Percentiles rank a stretch among this genome's conserved stretches.
Conservation (phyloP, 352 stramenopile genomes). For the Thalassiosira exigua region DNA sequence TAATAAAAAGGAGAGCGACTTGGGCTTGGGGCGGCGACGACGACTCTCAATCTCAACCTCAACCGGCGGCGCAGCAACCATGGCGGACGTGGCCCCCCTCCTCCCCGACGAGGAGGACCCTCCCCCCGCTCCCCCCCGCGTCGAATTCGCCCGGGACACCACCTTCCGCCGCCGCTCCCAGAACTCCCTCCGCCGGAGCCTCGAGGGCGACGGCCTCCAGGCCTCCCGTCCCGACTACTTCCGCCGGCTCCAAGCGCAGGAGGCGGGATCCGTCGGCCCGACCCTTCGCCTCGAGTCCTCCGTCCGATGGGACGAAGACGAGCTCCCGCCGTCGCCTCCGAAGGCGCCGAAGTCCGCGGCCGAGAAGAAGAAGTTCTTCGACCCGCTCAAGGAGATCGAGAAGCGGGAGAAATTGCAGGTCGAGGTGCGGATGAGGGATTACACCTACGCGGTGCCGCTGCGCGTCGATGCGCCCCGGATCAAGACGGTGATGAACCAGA, state of each 20-base stretch:
- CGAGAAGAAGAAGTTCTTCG: background rate
- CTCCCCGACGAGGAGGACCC: conserved; percentile 4
- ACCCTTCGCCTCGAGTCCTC: background rate
- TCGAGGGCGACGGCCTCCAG: background rate
- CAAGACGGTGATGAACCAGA: conserved; percentile 59
- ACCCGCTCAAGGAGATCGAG: background rate
- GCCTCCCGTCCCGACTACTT: background rate
- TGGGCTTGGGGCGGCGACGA: no score
- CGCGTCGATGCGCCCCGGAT: conserved; percentile 45
- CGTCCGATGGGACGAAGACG: background rate
- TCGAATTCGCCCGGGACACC: no score
- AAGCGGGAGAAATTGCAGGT: conserved; percentile 13
- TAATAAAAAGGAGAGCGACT: no score
- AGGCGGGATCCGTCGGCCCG: background rate
- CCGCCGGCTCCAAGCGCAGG: background rate
- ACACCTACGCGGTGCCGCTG: conserved; percentile 42
- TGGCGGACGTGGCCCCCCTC: background rate
- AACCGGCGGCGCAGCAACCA: background rate
- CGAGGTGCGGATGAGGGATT: conserved; percentile 46
- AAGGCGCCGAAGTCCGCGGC: background rate
- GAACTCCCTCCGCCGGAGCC: background rate
- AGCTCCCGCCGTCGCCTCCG: background rate
- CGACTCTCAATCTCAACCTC: no score
- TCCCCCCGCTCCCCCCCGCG: no score
- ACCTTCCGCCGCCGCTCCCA: background rate